These are phyloP conservation scores for Aspergillus eucalypticola DNA, from an alignment of 2,329 filamentous ascomycete genomes.

Conservation along the genomic window DNA sequence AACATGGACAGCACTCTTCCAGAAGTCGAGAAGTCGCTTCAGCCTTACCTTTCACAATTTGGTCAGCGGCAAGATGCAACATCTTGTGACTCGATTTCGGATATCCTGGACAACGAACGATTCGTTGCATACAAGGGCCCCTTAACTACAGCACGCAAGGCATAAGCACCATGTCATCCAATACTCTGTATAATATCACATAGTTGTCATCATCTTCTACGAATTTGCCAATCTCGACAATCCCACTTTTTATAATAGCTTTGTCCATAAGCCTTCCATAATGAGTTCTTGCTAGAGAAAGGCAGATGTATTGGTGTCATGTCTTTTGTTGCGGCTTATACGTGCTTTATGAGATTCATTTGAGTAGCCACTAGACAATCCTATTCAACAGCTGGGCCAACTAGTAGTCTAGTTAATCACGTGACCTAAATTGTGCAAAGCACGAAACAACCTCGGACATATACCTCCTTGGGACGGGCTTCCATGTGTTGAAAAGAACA, in stretches of 20 bases:
- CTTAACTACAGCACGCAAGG: slow-evolving; percentile 35
- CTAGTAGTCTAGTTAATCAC: not conserved
- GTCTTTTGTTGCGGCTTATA: no score
- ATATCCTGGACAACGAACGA: slow-evolving; percentile 40
- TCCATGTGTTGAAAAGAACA: not conserved
- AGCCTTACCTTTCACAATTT: slow-evolving; percentile 44
- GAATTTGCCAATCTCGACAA: not conserved
- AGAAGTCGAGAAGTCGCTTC: slow-evolving; percentile 43
- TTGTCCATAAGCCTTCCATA: no score
- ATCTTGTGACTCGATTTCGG: slow-evolving; percentile 31
- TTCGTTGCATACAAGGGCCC: slow-evolving; percentile 38
- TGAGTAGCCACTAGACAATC: no score
- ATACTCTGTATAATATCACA: slow-evolving; percentile 7
- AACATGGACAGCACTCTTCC: slow-evolving; percentile 41
- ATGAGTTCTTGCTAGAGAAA: no score
- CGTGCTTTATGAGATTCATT: not conserved
- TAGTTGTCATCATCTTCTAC: not conserved
- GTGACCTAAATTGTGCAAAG: not conserved
- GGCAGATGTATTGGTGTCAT: no score
- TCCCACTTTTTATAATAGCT: not conserved
- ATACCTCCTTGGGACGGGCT: not conserved
- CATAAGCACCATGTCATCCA: slow-evolving; percentile 10
- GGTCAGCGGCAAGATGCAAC: slow-evolving; percentile 40
- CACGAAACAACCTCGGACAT: not conserved
- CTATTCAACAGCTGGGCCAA: no score